Evolutionary conservation across 2,329 filamentous ascomycete genomes (phyloP), one percentile per base, ranked within the genome.

Genomic region (Ambrosiella beaveri): DNA sequence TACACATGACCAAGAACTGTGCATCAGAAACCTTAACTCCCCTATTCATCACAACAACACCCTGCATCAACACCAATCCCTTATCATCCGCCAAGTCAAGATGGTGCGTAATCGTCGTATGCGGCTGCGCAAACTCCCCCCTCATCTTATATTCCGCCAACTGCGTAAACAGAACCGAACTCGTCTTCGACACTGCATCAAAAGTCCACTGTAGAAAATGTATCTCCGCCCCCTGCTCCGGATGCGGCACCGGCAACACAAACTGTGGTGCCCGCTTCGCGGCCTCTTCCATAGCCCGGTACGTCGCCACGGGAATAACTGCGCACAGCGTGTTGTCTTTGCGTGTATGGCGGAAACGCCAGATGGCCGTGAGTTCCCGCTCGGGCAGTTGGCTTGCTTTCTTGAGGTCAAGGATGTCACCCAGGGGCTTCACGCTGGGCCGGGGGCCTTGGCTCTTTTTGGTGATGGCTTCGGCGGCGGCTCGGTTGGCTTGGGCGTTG

Each of bases 141-240:
- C 91, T 79, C 59, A 88, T 73, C 75, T 97, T 96, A 74, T 86
- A 98, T 68, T 96, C 88, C 13, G 88, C 91, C 38, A 98, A 77
- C 66, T 93, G 86, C 0, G 93, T 98, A 72, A 98, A 97, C 39
- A 98, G 81, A 5, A 97, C 84, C 0, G 85, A 88, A 60, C 79
- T 80, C 2, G 82, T 84, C 61, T 77, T 72, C 15, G 76, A 78
- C 59, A 73, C 73, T 19, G 70, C 72, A 61, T 95, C 90, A 70
- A 95, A 96, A 0, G 86, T 86, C 88, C 94, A 98, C 71, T 98
- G 91, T 62, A 98, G 71, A 70, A 95, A 95, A 71, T 98, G 93
- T 51, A 98, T 89, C 70, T 97, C 93, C 52, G 89, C 88, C 56
- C 87, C 88, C 63, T 75, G 74, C 27, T 70, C 72, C 52, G 72